These are phyloP conservation scores for Pseudogymnoascus sp. DNA, from an alignment of 2,329 filamentous ascomycete genomes.

Conservation along the genomic window DNA sequence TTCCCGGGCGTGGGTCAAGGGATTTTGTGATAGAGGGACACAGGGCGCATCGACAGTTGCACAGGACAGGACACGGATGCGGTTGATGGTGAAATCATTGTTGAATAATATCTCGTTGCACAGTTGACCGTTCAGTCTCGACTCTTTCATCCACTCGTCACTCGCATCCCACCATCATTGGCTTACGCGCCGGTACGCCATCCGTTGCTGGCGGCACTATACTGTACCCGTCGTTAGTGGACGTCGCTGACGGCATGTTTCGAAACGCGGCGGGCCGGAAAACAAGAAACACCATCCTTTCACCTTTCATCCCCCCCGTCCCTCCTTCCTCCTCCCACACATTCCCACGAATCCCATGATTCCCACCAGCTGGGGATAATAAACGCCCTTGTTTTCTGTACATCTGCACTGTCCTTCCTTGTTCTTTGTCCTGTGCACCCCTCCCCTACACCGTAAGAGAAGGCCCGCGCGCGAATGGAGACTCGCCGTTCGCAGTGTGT, in stretches of 20 bases:
- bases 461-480: not conserved
- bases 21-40: not conserved
- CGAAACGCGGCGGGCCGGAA: not conserved
- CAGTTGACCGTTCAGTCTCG: not conserved
- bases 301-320: not conserved
- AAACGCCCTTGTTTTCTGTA: not conserved
- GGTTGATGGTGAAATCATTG: not conserved
- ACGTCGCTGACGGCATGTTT: not conserved
- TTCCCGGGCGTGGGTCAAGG: not conserved
- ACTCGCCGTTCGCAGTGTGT: not conserved
- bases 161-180: not conserved
- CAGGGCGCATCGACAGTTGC: not conserved
- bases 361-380: not conserved
- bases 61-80: not conserved
- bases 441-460: not conserved
- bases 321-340: not conserved
- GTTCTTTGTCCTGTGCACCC: not conserved
- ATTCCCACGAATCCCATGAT: not conserved
- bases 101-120: not conserved
- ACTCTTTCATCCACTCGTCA: not conserved
- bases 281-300: not conserved
- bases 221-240: not conserved
- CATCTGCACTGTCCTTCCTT: not conserved
- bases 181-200: not conserved
- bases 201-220: not conserved